phyloP scores from a whole-genome alignment of 208 protist genomes.

The Leishmania guyanensis region DNA sequence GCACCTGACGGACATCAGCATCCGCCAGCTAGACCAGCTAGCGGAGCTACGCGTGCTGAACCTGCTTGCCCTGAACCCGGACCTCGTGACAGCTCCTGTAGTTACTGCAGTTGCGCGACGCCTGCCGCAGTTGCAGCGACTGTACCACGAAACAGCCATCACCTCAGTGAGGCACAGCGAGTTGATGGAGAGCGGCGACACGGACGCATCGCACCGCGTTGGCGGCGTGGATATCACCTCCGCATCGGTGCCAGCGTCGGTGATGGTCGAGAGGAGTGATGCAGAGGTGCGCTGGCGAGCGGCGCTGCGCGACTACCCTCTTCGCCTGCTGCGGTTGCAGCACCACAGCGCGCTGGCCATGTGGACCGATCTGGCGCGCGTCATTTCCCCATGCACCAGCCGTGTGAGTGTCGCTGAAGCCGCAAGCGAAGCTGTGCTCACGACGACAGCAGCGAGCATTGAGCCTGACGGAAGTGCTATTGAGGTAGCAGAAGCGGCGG shows the following conservation, averaged over 20 bases:
- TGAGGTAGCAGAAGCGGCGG: background rate
- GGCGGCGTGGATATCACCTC: background rate
- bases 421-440: background rate
- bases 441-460: background rate
- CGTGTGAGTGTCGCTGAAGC: background rate
- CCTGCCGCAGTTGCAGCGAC: slow-evolving; percentile 6
- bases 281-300: slow-evolving; percentile 13
- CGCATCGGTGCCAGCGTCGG: background rate
- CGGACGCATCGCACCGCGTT: background rate
- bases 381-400: background rate
- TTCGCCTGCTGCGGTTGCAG: slow-evolving; percentile 9
- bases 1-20: slow-evolving; percentile 14
- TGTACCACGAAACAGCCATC: slow-evolving; percentile 15
- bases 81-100: slow-evolving; percentile 11
- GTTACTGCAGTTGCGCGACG: slow-evolving; percentile 3
- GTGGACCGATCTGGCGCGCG: slow-evolving; percentile 5
- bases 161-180: background rate
- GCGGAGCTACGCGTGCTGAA: slow-evolving; percentile 10
- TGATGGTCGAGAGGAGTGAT: slow-evolving; percentile 8
- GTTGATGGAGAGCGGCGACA: background rate
- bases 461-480: background rate
- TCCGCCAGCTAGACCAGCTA: slow-evolving; percentile 11
- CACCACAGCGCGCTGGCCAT: slow-evolving; percentile 13
- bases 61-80: slow-evolving; percentile 10
- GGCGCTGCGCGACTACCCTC: slow-evolving; percentile 13